A percentile compares a stretch with the other conserved stretches of the same genome.
These are phyloP conservation scores for Ephemerocybe angulata DNA, from an alignment of 768 basidiomycete genomes.

Conservation along the genomic window DNA sequence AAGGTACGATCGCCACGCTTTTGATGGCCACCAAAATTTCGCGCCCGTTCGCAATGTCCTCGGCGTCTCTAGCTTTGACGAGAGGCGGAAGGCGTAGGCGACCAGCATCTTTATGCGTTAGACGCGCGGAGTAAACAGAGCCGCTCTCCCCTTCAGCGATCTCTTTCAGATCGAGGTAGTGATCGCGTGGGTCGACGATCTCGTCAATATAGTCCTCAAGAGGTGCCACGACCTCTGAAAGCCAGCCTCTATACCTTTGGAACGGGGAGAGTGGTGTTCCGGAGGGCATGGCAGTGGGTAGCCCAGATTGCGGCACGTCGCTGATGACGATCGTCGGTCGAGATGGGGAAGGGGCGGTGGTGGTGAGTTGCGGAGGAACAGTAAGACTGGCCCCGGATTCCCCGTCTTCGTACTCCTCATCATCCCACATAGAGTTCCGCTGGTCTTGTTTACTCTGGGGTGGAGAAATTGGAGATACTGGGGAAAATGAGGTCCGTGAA, in stretches of 20 bases:
- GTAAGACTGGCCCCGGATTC: constrained; percentile 17
- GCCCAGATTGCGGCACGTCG: constrained; percentile 13
- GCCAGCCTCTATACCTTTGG: constrained; percentile 59
- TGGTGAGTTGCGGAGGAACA: constrained; percentile 8
- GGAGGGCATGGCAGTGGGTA: constrained; percentile 23
- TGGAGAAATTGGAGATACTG: constrained; percentile 7
- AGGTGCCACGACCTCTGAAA: constrained; percentile 55
- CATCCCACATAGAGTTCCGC: constrained; percentile 19
- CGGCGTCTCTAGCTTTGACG: constrained; percentile 36
- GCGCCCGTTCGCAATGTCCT: constrained; percentile 29
- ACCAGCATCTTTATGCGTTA: constrained; percentile 28
- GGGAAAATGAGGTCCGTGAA: constrained; percentile 19
- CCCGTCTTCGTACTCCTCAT: constrained; percentile 14
- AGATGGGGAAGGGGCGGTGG: constrained; percentile 12
- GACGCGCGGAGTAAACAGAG: constrained; percentile 51
- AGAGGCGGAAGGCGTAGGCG: constrained; percentile 39
- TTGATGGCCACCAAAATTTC: constrained; percentile 71
- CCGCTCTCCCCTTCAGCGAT: constrained; percentile 85
- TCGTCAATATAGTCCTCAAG: constrained; percentile 64
- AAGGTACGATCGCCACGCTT: constrained; percentile 56
- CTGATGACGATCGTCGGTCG: constrained; percentile 36
- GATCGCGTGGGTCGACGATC: constrained; percentile 54
- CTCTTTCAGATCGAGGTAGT: constrained; percentile 67
- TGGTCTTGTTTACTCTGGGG: constrained; percentile 13
- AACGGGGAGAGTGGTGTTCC: constrained; percentile 40